Percentiles rank a stretch among this genome's conserved stretches.
phyloP scores from a whole-genome alignment of 495 filamentous ascomycete genomes.

The Penicillium desertorum region DNA sequence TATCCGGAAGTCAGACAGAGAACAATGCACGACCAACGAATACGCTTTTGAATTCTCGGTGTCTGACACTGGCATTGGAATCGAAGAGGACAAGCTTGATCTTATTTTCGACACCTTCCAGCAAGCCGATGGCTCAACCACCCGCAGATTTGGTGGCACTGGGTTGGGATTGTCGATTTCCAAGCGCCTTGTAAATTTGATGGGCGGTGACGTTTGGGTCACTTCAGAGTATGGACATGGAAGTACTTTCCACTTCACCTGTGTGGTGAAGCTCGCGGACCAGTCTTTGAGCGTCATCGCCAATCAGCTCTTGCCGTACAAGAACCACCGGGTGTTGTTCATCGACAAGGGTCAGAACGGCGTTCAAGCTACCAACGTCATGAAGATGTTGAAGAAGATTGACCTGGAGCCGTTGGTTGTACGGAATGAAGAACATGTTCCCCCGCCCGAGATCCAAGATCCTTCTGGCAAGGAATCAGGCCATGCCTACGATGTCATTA shows the following conservation, averaged over 20 bases:
- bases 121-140: constrained; percentile 97
- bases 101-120: constrained; percentile 99
- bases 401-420: constrained; percentile 81
- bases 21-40: constrained; percentile 67
- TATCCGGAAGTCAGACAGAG: constrained; percentile 70
- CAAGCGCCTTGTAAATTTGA: constrained; percentile 90
- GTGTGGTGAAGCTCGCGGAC: constrained; percentile 82
- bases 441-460: constrained; percentile 58
- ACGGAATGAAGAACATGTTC: constrained; percentile 60
- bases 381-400: constrained; percentile 74
- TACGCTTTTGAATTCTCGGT: constrained; percentile 97
- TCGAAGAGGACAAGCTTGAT: constrained; percentile 92
- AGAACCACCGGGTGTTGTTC: constrained; percentile 85
- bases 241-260: constrained; percentile 97
- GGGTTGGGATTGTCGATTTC: constrained; percentile 96
- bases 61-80: constrained; percentile 96
- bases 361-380: constrained; percentile 68
- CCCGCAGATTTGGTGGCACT: constrained; percentile 93
- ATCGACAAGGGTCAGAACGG: constrained; percentile 90
- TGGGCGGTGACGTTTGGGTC: constrained; percentile 98
- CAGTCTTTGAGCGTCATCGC: constrained; percentile 78
- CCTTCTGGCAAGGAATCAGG: constrained; percentile 57
- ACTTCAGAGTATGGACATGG: constrained; percentile 90
- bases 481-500: constrained; percentile 87
- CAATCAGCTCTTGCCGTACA: constrained; percentile 84